Conservation (phyloP, 805 yeast genomes). For the Cyberlindnera xylosilytica region DNA sequence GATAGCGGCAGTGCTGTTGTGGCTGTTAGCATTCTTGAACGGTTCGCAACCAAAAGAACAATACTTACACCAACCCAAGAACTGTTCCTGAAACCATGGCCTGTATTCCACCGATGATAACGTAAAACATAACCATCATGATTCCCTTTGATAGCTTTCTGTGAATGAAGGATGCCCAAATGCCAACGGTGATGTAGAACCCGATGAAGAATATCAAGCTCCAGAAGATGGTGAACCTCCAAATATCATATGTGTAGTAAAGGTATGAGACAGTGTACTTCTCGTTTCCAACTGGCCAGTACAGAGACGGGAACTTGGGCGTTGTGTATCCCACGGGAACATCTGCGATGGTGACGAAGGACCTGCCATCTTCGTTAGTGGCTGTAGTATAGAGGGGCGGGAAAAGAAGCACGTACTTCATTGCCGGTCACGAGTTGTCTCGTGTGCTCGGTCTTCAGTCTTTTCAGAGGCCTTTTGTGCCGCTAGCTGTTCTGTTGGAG, state of each 20-base stretch:
- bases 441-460: too few relatives aligned
- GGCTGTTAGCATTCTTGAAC: slow-evolving; percentile 4
- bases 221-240: slow-evolving; percentile 85
- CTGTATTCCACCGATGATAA: slow-evolving; percentile 53
- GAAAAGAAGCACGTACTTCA: too few relatives aligned
- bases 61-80: slow-evolving; percentile 57
- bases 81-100: slow-evolving; percentile 74
- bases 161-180: slow-evolving; percentile 52
- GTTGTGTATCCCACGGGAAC: slow-evolving; percentile 78
- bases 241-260: slow-evolving; percentile 68
- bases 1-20: slow-evolving; percentile 44
- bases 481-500: too few relatives aligned
- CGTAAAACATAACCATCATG: slow-evolving; percentile 44
- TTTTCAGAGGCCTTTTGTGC: too few relatives aligned
- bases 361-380: slow-evolving; percentile 2
- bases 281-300: slow-evolving; percentile 57
- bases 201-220: slow-evolving; percentile 62
- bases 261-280: slow-evolving; percentile 47
- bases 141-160: slow-evolving; percentile 39
- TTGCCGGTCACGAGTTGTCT: too few relatives aligned
- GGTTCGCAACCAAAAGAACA: neutral
- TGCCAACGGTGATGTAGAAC: slow-evolving; percentile 63
- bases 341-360: slow-evolving; percentile 44
- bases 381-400: too few relatives aligned
- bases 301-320: slow-evolving; percentile 79